These are phyloP conservation scores for Stachybotrys elegans DNA, from an alignment of 2,329 filamentous ascomycete species.

Conservation along the genomic window DNA sequence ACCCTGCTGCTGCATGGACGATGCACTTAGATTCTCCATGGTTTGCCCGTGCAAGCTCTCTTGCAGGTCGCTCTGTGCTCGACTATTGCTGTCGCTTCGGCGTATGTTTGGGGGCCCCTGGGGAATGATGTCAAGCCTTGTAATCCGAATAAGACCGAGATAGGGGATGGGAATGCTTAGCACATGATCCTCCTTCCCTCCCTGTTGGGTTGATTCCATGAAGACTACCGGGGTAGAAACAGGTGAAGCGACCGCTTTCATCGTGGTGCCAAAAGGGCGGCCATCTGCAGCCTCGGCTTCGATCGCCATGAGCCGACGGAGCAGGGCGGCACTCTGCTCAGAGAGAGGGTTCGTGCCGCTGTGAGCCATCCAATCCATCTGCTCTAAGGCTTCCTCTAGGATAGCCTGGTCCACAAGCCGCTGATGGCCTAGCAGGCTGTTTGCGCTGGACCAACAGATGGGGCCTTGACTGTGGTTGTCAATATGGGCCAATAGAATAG, in stretches of 20 bases:
- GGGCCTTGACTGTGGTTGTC: background rate
- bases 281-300: background rate
- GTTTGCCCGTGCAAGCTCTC: too few relatives aligned
- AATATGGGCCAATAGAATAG: constrained; percentile 3
- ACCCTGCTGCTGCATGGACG: too few relatives aligned
- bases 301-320: background rate
- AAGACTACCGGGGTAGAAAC: background rate
- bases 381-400: constrained; percentile 1
- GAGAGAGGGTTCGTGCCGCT: background rate
- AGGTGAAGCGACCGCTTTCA: background rate
- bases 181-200: background rate
- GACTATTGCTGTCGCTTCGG: too few relatives aligned
- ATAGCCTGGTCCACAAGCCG: constrained; percentile 4
- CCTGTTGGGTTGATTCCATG: background rate
- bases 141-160: background rate
- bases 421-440: constrained; percentile 1
- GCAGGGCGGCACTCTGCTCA: background rate
- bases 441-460: background rate
- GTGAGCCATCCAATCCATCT: background rate
- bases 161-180: background rate
- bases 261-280: background rate
- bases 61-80: too few relatives aligned
- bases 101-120: too few relatives aligned
- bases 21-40: too few relatives aligned
- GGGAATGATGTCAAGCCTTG: too few relatives aligned